A percentile compares a stretch with the other conserved stretches of the same genome.
Conservation (phyloP, 371 early-diverging fungal species). For the Mortierella sp. region DNA sequence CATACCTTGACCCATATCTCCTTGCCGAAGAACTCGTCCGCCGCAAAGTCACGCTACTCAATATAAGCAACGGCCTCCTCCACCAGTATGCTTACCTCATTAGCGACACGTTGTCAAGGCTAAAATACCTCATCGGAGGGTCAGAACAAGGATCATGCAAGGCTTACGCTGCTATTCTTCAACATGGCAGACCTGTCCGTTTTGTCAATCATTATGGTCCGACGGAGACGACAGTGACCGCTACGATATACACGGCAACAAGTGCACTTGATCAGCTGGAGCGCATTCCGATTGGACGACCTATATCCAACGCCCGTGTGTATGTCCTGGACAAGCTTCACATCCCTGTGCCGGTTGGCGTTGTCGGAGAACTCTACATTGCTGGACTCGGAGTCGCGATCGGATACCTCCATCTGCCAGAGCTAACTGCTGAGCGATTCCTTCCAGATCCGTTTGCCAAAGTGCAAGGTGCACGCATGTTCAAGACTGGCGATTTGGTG, state of each 20-base stretch:
- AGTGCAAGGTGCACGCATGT: too few species aligned
- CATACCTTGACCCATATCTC: neutral
- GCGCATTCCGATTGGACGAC: conserved; percentile 15
- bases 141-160: neutral
- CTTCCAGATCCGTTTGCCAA: too few species aligned
- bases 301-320: conserved; percentile 5
- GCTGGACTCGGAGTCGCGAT: conserved; percentile 36
- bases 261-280: neutral
- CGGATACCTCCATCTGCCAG: conserved; percentile 50
- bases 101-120: neutral
- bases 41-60: neutral
- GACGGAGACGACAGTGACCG: conserved; percentile 28
- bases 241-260: neutral
- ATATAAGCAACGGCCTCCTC: neutral
- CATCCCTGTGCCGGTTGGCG: conserved; percentile 29
- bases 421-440: conserved; percentile 25
- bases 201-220: conserved; percentile 52
- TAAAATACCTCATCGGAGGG: conserved; percentile 1
- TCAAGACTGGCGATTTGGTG: too few species aligned
- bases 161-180: neutral
- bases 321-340: conserved; percentile 18
- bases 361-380: conserved; percentile 43
- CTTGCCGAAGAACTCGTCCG: neutral
- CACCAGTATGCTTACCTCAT: conserved; percentile 5
- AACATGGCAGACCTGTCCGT: neutral